Conservation (phyloP, 495 filamentous ascomycete genomes). For the Podospora appendiculata region DNA sequence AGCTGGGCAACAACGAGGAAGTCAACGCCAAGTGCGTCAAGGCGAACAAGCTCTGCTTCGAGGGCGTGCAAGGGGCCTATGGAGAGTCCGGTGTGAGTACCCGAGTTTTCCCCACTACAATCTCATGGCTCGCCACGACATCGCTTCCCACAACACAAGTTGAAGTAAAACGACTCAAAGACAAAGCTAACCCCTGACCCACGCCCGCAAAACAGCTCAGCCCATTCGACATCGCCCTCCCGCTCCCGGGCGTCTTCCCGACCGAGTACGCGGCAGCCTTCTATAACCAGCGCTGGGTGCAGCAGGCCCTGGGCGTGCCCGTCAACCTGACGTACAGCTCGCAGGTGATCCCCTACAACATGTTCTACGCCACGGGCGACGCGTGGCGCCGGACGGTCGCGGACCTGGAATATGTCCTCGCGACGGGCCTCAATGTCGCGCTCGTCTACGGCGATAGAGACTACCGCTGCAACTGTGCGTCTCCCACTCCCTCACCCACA, state of each 20-base stretch:
- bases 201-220: neutral
- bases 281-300: slow-evolving; percentile 51
- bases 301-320: slow-evolving; percentile 52
- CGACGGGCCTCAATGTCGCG: slow-evolving; percentile 49
- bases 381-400: slow-evolving; percentile 33
- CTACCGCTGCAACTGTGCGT: slow-evolving; percentile 42
- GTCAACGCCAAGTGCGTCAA: slow-evolving; percentile 1
- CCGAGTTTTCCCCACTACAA: too few species aligned
- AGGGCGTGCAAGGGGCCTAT: neutral
- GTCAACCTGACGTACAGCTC: slow-evolving; percentile 53
- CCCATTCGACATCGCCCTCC: slow-evolving; percentile 50
- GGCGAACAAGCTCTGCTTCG: neutral
- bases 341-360: slow-evolving; percentile 21
- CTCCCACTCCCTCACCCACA: too few species aligned
- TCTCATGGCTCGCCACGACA: too few species aligned
- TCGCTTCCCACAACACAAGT: too few species aligned
- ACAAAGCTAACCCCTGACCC: too few species aligned
- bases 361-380: slow-evolving; percentile 33
- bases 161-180: too few species aligned
- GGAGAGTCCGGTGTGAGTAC: too few species aligned
- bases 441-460: slow-evolving; percentile 55
- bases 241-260: slow-evolving; percentile 53
- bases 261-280: slow-evolving; percentile 50
- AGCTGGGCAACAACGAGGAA: neutral
- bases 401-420: slow-evolving; percentile 45